phyloP scores from a whole-genome alignment of 1,284 basidiomycete genomes.

The Sphagnurus paluster region DNA sequence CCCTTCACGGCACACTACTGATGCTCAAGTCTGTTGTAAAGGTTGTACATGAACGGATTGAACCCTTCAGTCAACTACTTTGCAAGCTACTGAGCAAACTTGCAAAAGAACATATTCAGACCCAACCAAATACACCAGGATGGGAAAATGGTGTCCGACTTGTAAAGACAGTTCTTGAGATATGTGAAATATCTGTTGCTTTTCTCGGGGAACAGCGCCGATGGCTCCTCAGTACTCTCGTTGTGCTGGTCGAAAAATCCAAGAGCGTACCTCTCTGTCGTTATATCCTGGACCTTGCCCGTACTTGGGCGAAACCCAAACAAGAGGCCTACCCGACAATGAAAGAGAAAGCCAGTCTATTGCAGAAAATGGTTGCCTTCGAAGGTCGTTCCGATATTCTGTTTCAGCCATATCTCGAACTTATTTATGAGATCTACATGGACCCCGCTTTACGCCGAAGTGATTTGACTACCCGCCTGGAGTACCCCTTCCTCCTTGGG shows the following conservation, averaged over 20 bases:
- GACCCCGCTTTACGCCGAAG: conserved; percentile 85
- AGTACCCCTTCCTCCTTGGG: conserved; percentile 92
- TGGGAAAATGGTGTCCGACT: conserved; percentile 65
- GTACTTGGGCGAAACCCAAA: conserved; percentile 86
- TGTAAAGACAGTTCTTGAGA: conserved; percentile 68
- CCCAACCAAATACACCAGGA: conserved; percentile 43
- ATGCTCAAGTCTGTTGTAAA: conserved; percentile 91
- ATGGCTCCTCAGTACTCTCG: conserved; percentile 74
- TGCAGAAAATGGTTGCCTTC: conserved; percentile 91
- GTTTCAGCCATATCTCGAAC: conserved; percentile 84
- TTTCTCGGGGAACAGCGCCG: conserved; percentile 72
- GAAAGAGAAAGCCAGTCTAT: conserved; percentile 92
- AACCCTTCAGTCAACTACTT: conserved; percentile 75
- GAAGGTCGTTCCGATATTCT: conserved; percentile 78
- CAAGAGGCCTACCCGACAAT: conserved; percentile 87
- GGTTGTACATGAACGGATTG: conserved; percentile 82
- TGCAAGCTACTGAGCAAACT: conserved; percentile 88
- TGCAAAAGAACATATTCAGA: conserved; percentile 85
- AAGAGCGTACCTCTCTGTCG: conserved; percentile 80
- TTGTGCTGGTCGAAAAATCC: conserved; percentile 91
- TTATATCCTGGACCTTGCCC: conserved; percentile 85
- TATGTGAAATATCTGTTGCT: conserved; percentile 65
- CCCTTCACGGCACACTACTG: conserved; percentile 79
- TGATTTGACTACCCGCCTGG: conserved; percentile 92
- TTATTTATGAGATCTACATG: conserved; percentile 95